Conservation (phyloP, 441 rosid species). For the Jatropha podagrica region DNA sequence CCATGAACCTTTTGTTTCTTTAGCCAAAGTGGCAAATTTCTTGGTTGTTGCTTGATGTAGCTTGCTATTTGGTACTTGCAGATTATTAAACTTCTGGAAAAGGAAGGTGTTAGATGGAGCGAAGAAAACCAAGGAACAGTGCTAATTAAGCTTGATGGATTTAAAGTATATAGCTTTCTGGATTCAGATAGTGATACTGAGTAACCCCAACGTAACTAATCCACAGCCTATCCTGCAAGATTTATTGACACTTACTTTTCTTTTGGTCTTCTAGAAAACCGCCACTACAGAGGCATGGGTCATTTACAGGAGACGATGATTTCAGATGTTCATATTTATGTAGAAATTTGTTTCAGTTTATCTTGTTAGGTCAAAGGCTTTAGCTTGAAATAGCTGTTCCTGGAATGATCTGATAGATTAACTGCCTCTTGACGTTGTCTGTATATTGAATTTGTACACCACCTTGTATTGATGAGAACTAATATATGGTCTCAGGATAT, state of each 20-base stretch:
- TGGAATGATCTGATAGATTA: conserved; percentile 10
- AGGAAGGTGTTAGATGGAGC: conserved; percentile 56
- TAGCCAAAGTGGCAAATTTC: neutral
- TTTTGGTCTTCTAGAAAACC: neutral
- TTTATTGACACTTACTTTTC: neutral
- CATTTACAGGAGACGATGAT: neutral
- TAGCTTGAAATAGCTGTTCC: conserved; percentile 6
- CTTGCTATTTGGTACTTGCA: conserved; percentile 31
- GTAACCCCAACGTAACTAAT: conserved; percentile 13
- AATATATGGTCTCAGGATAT: conserved; percentile 7
- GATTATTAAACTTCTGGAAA: conserved; percentile 58
- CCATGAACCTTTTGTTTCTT: neutral
- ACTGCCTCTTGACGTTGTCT: neutral
- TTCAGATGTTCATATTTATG: conserved; percentile 17
- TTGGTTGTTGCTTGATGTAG: neutral
- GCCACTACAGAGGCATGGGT: neutral
- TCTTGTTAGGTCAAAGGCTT: neutral
- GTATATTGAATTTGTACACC: neutral
- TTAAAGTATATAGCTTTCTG: conserved; percentile 65
- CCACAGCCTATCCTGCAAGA: neutral
- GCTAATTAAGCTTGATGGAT: conserved; percentile 58
- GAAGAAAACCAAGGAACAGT: conserved; percentile 83
- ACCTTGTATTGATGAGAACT: neutral
- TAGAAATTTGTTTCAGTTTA: neutral
- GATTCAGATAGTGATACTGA: conserved; percentile 63